A percentile compares a stretch with the other conserved stretches of the same genome.
phyloP scores from a whole-genome alignment of 495 filamentous ascomycete genomes.

The Astrothelium subdiscretum region DNA sequence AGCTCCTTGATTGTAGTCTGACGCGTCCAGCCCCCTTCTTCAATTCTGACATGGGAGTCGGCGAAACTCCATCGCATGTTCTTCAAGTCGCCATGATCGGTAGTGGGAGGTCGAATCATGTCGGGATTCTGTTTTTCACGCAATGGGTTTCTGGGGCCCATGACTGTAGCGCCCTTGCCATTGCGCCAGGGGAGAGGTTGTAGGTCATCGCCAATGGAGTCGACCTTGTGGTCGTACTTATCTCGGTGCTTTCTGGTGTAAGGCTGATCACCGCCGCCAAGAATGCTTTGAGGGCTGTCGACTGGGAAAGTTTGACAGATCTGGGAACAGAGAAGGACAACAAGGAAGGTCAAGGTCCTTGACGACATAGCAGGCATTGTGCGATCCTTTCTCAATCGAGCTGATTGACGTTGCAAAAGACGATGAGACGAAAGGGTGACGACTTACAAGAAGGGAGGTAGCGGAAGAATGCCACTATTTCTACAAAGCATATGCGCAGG shows the following conservation, averaged over 20 bases:
- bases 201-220: slow-evolving; percentile 43
- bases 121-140: slow-evolving; percentile 54
- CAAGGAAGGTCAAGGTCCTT: neutral
- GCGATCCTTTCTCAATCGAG: neutral
- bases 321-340: neutral
- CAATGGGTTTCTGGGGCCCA: slow-evolving; percentile 53
- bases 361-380: neutral
- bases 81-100: slow-evolving; percentile 48
- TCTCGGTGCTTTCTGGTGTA: slow-evolving; percentile 34
- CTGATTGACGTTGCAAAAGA: neutral
- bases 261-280: slow-evolving; percentile 13
- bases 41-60: slow-evolving; percentile 32
- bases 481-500: neutral
- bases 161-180: slow-evolving; percentile 47
- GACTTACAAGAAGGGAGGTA: neutral
- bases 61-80: slow-evolving; percentile 39
- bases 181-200: slow-evolving; percentile 54
- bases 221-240: slow-evolving; percentile 41
- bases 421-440: neutral
- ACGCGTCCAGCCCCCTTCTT: slow-evolving; percentile 59
- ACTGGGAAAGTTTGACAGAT: neutral
- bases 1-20: slow-evolving; percentile 54
- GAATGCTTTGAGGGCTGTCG: neutral
- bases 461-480: neutral
- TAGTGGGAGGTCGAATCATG: slow-evolving; percentile 51